A percentile compares a stretch with the other conserved stretches of the same genome.
Conservation (phyloP, 495 filamentous ascomycete genomes). For the Jackrogersella multiformis region DNA sequence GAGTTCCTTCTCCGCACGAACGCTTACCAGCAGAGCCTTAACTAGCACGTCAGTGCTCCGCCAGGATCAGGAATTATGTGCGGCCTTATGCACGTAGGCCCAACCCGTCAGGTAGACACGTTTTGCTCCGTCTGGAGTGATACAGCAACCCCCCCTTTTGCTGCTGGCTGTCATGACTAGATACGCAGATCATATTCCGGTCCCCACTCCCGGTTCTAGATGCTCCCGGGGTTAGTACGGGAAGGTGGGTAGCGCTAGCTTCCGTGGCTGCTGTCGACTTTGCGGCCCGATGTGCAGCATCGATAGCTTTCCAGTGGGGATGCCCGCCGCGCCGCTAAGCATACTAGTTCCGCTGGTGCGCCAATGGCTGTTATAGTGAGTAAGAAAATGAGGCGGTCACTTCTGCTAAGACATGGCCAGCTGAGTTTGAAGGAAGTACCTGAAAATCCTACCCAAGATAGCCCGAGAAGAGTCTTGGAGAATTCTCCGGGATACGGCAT, state of each 20-base stretch:
- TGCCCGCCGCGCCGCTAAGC: slow-evolving; percentile 4
- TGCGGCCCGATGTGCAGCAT: too few relatives aligned
- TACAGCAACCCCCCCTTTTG: slow-evolving; percentile 18
- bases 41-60: not conserved
- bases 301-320: slow-evolving; percentile 27
- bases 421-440: not conserved
- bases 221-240: too few relatives aligned
- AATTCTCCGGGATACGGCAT: not conserved
- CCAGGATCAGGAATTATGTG: not conserved
- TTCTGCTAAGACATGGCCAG: not conserved
- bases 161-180: too few relatives aligned
- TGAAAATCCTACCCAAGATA: not conserved
- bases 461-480: not conserved
- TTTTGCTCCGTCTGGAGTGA: slow-evolving; percentile 19
- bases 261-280: too few relatives aligned
- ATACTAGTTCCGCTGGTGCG: not conserved
- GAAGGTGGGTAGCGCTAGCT: too few relatives aligned
- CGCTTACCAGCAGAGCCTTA: not conserved
- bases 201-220: not conserved
- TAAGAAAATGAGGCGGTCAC: not conserved
- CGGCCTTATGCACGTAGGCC: slow-evolving; percentile 34
- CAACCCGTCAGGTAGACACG: slow-evolving; percentile 35
- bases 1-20: not conserved
- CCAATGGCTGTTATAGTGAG: slow-evolving; percentile 4
- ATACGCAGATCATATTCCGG: not conserved